Evolutionary conservation across 805 yeast species (phyloP).

Genomic region (Blastobotrys attinorum): DNA sequence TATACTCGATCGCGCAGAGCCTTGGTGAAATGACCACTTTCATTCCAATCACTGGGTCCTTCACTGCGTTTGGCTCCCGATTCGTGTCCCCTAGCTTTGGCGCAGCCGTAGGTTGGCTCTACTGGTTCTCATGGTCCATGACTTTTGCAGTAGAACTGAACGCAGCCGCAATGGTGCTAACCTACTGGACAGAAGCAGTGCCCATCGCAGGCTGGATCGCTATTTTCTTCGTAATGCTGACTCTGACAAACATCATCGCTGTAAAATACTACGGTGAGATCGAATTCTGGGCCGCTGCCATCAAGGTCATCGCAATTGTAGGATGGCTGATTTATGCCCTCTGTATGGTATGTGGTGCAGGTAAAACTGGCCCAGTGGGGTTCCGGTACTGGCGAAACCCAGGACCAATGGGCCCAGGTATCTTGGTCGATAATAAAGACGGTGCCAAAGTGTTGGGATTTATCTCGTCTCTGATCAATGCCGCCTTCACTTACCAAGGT

Average conservation of each 20-base stretch:
- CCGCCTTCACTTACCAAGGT: conserved; percentile 75
- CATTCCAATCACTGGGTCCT: conserved; percentile 70
- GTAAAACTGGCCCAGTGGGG: conserved; percentile 54
- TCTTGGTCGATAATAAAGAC: conserved; percentile 40
- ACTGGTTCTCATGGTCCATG: conserved; percentile 66
- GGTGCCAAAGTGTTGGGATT: conserved; percentile 68
- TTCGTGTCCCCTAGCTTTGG: conserved; percentile 72
- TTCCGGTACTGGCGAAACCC: conserved; percentile 49
- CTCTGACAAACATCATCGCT: conserved; percentile 60
- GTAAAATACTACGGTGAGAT: conserved; percentile 73
- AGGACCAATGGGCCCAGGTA: conserved; percentile 47
- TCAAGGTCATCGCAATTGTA: conserved; percentile 65
- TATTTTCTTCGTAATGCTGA: conserved; percentile 56
- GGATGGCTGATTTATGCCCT: conserved; percentile 72
- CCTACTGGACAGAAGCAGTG: conserved; percentile 74
- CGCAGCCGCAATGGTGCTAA: conserved; percentile 69
- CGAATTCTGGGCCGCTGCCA: conserved; percentile 71
- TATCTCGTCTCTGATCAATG: conserved; percentile 57
- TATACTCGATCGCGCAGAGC: conserved; percentile 56
- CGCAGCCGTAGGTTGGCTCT: conserved; percentile 72
- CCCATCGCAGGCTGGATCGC: conserved; percentile 62
- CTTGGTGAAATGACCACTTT: conserved; percentile 77
- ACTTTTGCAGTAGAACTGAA: conserved; percentile 77
- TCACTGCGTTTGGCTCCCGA: conserved; percentile 63
- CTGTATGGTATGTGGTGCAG: conserved; percentile 84